phyloP scores from a whole-genome alignment of 73 alveolate species.

The Durusdinium trenchii region DNA sequence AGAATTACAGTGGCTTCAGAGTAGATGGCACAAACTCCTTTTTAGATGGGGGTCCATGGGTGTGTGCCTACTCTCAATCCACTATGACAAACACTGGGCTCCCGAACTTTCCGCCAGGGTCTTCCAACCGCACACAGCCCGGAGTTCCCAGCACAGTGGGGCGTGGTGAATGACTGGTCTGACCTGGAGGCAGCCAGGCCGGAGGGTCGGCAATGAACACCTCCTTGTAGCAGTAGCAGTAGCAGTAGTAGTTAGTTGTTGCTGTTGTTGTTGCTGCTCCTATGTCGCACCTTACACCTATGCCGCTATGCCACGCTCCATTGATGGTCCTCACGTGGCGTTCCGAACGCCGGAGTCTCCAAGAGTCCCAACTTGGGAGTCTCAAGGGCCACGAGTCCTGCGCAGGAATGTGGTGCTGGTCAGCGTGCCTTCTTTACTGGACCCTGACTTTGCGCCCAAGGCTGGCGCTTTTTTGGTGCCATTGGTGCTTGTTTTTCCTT shows the following conservation, averaged over 20 bases:
- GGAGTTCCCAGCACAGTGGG: conserved; percentile 95
- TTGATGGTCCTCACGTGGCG: background rate
- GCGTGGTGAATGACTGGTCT: conserved; percentile 88
- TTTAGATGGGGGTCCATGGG: background rate
- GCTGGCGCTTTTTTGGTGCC: background rate
- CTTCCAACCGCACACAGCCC: conserved; percentile 71
- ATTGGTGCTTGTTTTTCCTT: no score
- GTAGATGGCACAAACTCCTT: no score
- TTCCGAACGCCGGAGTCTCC: background rate
- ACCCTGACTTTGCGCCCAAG: conserved; percentile 58
- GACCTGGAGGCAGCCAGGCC: conserved; percentile 90
- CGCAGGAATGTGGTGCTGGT: conserved; percentile 84
- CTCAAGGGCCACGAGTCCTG: background rate
- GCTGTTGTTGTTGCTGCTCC: background rate
- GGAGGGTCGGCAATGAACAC: background rate
- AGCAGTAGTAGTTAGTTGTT: background rate
- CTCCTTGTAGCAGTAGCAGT: no score
- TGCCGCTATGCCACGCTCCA: no score
- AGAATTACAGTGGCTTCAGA: background rate
- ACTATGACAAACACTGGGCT: no score
- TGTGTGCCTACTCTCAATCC: no score
- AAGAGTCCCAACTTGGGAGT: background rate
- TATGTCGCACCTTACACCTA: no score
- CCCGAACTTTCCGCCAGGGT: no score
- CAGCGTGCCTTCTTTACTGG: conserved; percentile 94